Conservation (phyloP, 2,329 filamentous ascomycete species). For the Fusarium sp. region DNA sequence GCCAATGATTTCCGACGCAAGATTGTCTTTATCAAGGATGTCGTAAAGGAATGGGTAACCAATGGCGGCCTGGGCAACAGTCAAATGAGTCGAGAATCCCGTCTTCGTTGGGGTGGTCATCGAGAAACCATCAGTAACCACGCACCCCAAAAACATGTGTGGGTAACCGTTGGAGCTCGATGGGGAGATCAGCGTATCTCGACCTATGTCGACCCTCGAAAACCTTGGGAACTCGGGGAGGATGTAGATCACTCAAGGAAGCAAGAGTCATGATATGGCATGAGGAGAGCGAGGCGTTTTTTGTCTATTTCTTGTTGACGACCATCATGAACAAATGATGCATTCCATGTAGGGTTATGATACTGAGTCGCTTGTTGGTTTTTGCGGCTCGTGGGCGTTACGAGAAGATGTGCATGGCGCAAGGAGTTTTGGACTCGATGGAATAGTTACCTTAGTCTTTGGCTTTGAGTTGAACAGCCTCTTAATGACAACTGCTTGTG, state of each 20-base stretch:
- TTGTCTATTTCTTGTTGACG: conserved; percentile 38
- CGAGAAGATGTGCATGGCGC: conserved; percentile 39
- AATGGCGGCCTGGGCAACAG: conserved; percentile 78
- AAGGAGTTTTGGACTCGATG: conserved; percentile 26
- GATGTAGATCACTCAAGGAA: conserved; percentile 59
- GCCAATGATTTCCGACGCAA: conserved; percentile 81
- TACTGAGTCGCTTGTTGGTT: conserved; percentile 36
- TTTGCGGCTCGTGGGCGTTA: conserved; percentile 37
- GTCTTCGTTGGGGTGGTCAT: conserved; percentile 69
- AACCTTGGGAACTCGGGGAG: conserved; percentile 64
- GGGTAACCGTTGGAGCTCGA: conserved; percentile 75
- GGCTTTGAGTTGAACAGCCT: conserved; percentile 18
- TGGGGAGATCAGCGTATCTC: conserved; percentile 68
- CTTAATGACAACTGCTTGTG: conserved; percentile 23
- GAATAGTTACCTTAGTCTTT: conserved; percentile 11
- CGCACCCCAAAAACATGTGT: conserved; percentile 71
- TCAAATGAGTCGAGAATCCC: conserved; percentile 65
- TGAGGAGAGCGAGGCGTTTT: conserved; percentile 42
- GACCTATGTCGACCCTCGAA: conserved; percentile 66
- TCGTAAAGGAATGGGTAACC: conserved; percentile 77
- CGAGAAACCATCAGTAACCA: conserved; percentile 66
- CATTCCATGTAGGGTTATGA: conserved; percentile 41
- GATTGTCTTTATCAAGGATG: conserved; percentile 76
- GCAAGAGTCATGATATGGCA: conserved; percentile 32
- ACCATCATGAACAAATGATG: conserved; percentile 45